A percentile compares a stretch with the other conserved stretches of the same genome.
phyloP scores from a whole-genome alignment of 306 rosid genomes.

The Argentina anserina region DNA sequence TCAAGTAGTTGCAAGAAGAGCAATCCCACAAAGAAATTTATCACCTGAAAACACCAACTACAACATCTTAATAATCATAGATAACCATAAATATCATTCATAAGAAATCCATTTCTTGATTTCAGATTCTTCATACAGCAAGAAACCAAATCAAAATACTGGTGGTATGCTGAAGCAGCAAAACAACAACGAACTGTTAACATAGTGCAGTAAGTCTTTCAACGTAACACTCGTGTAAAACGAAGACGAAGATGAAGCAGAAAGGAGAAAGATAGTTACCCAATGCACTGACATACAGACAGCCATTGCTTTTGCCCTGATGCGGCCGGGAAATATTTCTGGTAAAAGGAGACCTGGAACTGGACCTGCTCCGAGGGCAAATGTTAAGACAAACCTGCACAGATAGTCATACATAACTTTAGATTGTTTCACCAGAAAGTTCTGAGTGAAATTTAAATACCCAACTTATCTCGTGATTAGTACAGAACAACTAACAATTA shows the following conservation, averaged over 20 bases:
- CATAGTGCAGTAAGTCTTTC: not conserved
- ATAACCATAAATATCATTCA: not conserved
- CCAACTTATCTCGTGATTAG: not conserved
- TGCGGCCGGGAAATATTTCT: slow-evolving; percentile 83
- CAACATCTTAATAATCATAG: slow-evolving; percentile 11
- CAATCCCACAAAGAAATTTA: slow-evolving; percentile 91
- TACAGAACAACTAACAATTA: too few species aligned
- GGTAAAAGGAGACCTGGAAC: slow-evolving; percentile 94
- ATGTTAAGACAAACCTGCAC: slow-evolving; percentile 86
- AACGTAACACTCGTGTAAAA: slow-evolving; percentile 6
- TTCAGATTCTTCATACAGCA: not conserved
- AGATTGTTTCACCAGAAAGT: slow-evolving; percentile 13
- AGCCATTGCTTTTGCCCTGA: slow-evolving; percentile 97
- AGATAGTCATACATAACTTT: not conserved
- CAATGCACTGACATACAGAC: slow-evolving; percentile 95
- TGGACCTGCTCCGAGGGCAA: slow-evolving; percentile 98
- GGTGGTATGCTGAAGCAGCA: not conserved
- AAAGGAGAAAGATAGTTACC: slow-evolving; percentile 52
- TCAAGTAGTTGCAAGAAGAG: slow-evolving; percentile 80
- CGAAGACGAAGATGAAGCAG: not conserved
- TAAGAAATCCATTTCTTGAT: slow-evolving; percentile 5
- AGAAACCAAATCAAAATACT: not conserved
- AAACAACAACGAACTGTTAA: not conserved
- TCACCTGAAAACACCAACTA: slow-evolving; percentile 50
- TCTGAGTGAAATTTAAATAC: not conserved